phyloP scores from a whole-genome alignment of 2,329 filamentous ascomycete genomes.

The Dothideomycetes sp. region DNA sequence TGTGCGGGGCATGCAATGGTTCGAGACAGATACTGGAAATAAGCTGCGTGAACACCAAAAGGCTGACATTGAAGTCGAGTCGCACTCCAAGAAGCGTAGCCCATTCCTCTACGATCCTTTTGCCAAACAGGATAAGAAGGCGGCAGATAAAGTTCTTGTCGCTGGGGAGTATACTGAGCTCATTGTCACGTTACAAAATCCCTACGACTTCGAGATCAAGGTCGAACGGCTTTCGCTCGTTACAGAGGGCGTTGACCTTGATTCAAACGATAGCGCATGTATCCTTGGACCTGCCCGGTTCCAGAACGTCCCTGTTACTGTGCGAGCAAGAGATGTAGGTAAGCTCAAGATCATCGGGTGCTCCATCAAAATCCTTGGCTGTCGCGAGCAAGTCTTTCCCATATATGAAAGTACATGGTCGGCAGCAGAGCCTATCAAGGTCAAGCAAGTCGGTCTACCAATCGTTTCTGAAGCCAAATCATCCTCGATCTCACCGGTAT shows the following conservation, averaged over 20 bases:
- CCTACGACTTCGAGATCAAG: slow-evolving; percentile 84
- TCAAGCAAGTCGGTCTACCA: slow-evolving; percentile 58
- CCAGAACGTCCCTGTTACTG: slow-evolving; percentile 63
- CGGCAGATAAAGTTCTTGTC: slow-evolving; percentile 51
- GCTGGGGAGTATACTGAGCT: slow-evolving; percentile 70
- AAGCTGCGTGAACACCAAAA: slow-evolving; percentile 40
- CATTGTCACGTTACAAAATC: slow-evolving; percentile 78
- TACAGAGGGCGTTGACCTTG: slow-evolving; percentile 61
- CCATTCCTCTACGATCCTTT: slow-evolving; percentile 97
- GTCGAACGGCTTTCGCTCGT: slow-evolving; percentile 72
- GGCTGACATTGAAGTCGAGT: slow-evolving; percentile 11
- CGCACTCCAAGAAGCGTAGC: slow-evolving; percentile 35
- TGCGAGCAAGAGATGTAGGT: slow-evolving; percentile 57
- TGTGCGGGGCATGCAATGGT: slow-evolving; percentile 63
- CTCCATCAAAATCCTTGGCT: slow-evolving; percentile 67
- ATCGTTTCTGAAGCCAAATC: background rate
- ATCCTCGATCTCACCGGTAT: background rate
- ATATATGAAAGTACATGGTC: slow-evolving; percentile 72
- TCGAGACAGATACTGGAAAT: slow-evolving; percentile 34
- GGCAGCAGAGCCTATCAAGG: slow-evolving; percentile 56
- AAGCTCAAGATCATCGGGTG: slow-evolving; percentile 67
- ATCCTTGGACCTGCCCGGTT: slow-evolving; percentile 72
- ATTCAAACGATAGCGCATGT: slow-evolving; percentile 52
- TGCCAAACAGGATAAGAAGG: slow-evolving; percentile 50
- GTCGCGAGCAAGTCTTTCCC: slow-evolving; percentile 70